These are phyloP conservation scores for Stentor roeselii DNA, from an alignment of 73 alveolate genomes.

Conservation along the genomic window DNA sequence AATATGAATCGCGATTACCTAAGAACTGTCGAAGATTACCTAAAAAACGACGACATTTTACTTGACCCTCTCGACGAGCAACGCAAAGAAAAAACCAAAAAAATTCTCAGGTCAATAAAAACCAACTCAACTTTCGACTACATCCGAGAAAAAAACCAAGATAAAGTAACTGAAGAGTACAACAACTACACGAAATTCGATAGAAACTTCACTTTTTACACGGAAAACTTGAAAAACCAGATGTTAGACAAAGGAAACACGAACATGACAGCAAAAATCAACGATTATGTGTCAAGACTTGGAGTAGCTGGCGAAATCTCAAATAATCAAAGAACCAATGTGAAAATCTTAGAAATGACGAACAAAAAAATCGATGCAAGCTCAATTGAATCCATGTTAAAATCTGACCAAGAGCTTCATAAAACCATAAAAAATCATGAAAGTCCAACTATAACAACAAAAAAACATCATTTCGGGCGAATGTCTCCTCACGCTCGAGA, in stretches of 20 bases:
- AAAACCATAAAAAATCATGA: not conserved
- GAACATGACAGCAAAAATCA: not conserved
- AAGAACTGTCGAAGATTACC: not conserved
- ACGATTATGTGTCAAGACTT: not conserved
- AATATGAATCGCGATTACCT: not conserved
- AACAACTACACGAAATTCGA: not conserved
- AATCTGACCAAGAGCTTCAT: not conserved
- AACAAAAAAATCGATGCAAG: not conserved
- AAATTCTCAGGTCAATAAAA: not conserved
- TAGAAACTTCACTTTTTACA: not conserved
- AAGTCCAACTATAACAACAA: not conserved
- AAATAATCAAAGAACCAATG: not conserved
- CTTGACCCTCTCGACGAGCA: conserved; percentile 4
- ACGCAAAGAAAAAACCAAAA: not conserved
- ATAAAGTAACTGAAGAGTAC: not conserved
- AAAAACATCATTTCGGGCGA: conserved; percentile 31
- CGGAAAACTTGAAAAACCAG: not conserved
- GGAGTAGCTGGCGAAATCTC: not conserved
- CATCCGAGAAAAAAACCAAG: conserved; percentile 2
- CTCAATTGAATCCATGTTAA: not conserved
- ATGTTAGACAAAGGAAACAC: not conserved
- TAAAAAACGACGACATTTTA: not conserved
- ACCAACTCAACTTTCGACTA: not conserved
- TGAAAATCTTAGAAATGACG: not conserved
- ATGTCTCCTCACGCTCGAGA: conserved; percentile 65